These are phyloP conservation scores for Ensete ventricosum DNA, from an alignment of 176 grass and related monocot genomes.

Conservation along the genomic window DNA sequence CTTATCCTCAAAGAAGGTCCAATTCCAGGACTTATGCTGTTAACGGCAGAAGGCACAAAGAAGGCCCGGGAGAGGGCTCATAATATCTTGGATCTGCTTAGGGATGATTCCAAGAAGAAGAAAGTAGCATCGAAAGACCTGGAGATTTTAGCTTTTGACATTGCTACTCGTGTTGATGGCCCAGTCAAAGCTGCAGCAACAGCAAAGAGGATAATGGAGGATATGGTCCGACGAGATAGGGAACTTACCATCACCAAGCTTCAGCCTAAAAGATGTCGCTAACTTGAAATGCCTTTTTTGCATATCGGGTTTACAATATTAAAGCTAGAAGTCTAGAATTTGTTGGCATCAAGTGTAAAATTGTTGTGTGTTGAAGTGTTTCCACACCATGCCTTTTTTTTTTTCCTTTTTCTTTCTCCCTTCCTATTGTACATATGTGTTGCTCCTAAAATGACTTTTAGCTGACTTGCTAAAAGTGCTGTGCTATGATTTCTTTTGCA, in stretches of 20 bases:
- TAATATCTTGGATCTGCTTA: constrained; percentile 15
- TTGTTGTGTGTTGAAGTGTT: neutral
- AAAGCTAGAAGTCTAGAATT: neutral
- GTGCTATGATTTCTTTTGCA: neutral
- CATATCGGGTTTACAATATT: neutral
- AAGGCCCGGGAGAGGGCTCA: constrained; percentile 15
- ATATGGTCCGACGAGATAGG: constrained; percentile 12
- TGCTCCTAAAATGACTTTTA: neutral
- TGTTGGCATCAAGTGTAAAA: constrained; percentile 1
- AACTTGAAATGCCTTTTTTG: neutral
- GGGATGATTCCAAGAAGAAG: constrained; percentile 1
- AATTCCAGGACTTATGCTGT: constrained; percentile 22
- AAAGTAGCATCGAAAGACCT: constrained; percentile 8
- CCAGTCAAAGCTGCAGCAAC: constrained; percentile 16
- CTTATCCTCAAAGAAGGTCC: constrained; percentile 24
- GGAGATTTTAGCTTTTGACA: constrained; percentile 12
- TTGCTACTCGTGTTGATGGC: constrained; percentile 17
- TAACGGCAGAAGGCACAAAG: constrained; percentile 14
- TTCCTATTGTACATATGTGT: constrained; percentile 8
- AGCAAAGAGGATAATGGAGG: constrained; percentile 15
- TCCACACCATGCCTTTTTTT: neutral
- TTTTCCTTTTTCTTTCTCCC: neutral
- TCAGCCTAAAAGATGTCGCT: neutral
- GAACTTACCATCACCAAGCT: constrained; percentile 5
- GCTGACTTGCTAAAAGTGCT: constrained; percentile 7